Evolutionary conservation across 805 yeast species (phyloP).

Genomic region (Dipodascus geniculatus): DNA sequence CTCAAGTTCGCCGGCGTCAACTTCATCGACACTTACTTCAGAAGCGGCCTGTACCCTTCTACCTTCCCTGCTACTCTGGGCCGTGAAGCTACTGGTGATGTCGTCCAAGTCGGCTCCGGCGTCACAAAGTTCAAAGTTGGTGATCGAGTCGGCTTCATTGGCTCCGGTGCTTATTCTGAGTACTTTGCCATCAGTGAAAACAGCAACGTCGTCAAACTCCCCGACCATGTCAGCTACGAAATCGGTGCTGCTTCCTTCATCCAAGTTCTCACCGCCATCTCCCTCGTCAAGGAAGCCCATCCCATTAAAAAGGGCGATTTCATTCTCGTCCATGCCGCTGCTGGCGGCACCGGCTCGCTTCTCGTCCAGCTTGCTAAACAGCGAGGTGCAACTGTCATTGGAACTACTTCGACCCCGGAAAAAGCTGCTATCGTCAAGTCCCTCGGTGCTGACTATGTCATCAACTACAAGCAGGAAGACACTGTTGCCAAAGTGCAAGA

Average conservation of each 20-base stretch:
- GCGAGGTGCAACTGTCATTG: constrained; percentile 73
- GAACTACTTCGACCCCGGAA: constrained; percentile 67
- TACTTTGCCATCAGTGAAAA: constrained; percentile 30
- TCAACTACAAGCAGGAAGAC: constrained; percentile 30
- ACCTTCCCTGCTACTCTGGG: constrained; percentile 55
- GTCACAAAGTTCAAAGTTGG: constrained; percentile 50
- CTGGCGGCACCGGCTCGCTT: constrained; percentile 84
- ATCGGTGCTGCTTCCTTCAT: constrained; percentile 46
- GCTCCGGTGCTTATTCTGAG: constrained; percentile 55
- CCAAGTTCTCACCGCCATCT: constrained; percentile 72
- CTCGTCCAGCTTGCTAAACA: constrained; percentile 50
- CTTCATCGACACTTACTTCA: constrained; percentile 72
- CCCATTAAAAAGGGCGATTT: constrained; percentile 56
- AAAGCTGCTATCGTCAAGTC: constrained; percentile 55
- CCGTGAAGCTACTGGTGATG: constrained; percentile 45
- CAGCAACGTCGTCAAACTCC: constrained; percentile 36
- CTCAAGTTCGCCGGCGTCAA: constrained; percentile 72
- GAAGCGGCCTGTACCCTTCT: constrained; percentile 63
- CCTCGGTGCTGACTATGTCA: constrained; percentile 66
- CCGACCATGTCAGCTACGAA: constrained; percentile 34
- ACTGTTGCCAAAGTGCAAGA: constrained; percentile 21
- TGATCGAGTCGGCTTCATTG: constrained; percentile 53
- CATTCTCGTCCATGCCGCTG: constrained; percentile 81
- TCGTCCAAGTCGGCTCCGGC: constrained; percentile 50
- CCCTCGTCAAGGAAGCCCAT: constrained; percentile 58